Evolutionary conservation across 352 stramenopile species (phyloP).

Genomic region (Globisporangium abappressorium): DNA sequence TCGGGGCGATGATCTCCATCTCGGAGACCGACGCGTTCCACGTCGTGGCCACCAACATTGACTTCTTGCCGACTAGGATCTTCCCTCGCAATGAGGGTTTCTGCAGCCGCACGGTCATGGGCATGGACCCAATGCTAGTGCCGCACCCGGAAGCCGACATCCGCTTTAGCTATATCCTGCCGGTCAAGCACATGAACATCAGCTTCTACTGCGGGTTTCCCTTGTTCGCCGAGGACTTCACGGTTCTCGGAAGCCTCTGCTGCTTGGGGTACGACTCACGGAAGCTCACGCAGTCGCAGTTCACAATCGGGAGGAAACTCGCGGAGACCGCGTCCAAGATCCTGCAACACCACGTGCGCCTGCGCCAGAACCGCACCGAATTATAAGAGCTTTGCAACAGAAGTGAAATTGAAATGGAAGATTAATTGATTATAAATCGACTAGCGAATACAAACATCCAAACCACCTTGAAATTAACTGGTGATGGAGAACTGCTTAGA

Average conservation of each 20-base stretch:
- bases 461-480: not conserved
- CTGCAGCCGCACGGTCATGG: conserved; percentile 21
- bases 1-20: conserved; percentile 15
- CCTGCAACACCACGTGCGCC: not conserved
- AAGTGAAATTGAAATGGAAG: not conserved
- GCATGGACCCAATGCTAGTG: conserved; percentile 18
- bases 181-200: conserved; percentile 9
- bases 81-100: conserved; percentile 21
- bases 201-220: conserved; percentile 82
- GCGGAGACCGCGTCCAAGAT: conserved; percentile 56
- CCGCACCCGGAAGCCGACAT: conserved; percentile 19
- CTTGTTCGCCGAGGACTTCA: conserved; percentile 35
- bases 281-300: conserved; percentile 57
- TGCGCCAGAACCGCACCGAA: not conserved
- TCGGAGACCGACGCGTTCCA: conserved; percentile 10
- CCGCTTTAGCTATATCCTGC: conserved; percentile 5
- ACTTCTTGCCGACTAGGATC: not conserved
- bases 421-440: not conserved
- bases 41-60: conserved; percentile 20
- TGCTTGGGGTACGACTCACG: conserved; percentile 47
- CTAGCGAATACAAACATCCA: not conserved
- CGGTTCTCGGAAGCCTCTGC: conserved; percentile 60
- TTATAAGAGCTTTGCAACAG: not conserved
- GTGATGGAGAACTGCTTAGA: no score
- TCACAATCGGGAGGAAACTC: conserved; percentile 44